Percentiles rank a stretch among this genome's conserved stretches.
These are phyloP conservation scores for Nepenthes mirabilis DNA, from an alignment of 148 eudicot genomes.

Conservation along the genomic window DNA sequence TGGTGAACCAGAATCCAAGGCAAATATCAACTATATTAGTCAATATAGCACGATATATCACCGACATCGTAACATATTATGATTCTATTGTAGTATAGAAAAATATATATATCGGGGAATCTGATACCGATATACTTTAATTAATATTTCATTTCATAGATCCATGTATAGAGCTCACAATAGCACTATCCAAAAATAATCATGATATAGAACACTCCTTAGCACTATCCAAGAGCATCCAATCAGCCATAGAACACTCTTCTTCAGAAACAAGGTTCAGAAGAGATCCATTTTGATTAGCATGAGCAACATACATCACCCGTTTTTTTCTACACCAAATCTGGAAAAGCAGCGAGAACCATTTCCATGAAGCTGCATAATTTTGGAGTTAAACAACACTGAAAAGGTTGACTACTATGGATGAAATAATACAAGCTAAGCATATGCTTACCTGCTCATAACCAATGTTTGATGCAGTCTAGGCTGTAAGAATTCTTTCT, in stretches of 20 bases:
- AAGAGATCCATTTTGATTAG: slow-evolving; percentile 64
- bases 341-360: slow-evolving; percentile 67
- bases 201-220: slow-evolving; percentile 9
- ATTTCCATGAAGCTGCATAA: slow-evolving; percentile 81
- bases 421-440: neutral
- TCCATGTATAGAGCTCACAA: neutral
- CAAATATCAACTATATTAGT: too few relatives aligned
- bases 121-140: too few relatives aligned
- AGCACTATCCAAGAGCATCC: slow-evolving; percentile 90
- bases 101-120: too few relatives aligned
- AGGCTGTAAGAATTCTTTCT: slow-evolving; percentile 54
- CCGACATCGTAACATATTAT: too few relatives aligned
- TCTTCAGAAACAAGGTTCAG: slow-evolving; percentile 63
- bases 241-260: slow-evolving; percentile 68
- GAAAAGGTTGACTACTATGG: neutral
- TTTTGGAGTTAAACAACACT: slow-evolving; percentile 2
- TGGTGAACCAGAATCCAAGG: too few relatives aligned
- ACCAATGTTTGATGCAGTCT: slow-evolving; percentile 59
- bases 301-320: slow-evolving; percentile 83
- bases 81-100: too few relatives aligned
- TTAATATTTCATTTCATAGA: neutral
- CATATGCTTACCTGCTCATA: slow-evolving; percentile 45
- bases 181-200: too few relatives aligned
- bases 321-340: slow-evolving; percentile 36
- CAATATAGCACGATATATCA: too few relatives aligned